Evolutionary conservation across 495 filamentous ascomycete genomes (phyloP).

Genomic region (Hyaloscypha finlandica): DNA sequence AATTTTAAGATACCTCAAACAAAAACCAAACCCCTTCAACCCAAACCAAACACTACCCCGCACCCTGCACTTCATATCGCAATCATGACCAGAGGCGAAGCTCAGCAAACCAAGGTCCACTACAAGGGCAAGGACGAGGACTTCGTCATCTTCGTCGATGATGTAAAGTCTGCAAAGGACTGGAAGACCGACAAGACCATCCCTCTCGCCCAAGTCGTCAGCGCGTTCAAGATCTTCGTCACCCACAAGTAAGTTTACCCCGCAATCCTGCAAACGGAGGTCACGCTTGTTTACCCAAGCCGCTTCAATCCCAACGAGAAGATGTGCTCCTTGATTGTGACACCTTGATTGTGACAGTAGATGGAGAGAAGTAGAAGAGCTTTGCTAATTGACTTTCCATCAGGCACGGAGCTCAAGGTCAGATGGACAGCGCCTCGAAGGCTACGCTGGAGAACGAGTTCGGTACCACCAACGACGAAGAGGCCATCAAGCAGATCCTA

Average conservation of each 20-base stretch:
- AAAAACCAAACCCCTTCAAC: conserved; percentile 2
- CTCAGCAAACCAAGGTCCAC: conserved; percentile 75
- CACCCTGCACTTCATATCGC: conserved; percentile 13
- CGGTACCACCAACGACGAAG: conserved; percentile 74
- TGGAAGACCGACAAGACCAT: conserved; percentile 82
- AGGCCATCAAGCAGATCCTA: conserved; percentile 76
- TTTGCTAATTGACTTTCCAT: conserved; percentile 5
- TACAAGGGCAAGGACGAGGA: conserved; percentile 87
- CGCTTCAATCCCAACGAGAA: background rate
- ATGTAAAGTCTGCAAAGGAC: conserved; percentile 66
- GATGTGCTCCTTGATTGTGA: conserved; percentile 16
- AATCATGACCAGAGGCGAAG: conserved; percentile 81
- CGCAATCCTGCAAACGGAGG: background rate
- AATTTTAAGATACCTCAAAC: conserved; percentile 7
- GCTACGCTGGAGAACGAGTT: conserved; percentile 80
- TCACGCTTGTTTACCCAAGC: background rate
- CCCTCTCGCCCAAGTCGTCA: conserved; percentile 82
- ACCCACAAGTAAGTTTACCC: conserved; percentile 76
- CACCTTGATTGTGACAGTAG: conserved; percentile 16
- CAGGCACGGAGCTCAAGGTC: conserved; percentile 86
- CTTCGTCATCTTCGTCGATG: conserved; percentile 89
- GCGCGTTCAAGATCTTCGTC: conserved; percentile 85
- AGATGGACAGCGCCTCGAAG: conserved; percentile 75
- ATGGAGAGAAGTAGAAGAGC: background rate
- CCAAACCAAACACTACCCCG: conserved; percentile 6